These are phyloP conservation scores for Hordeum pubiflorum DNA, from an alignment of 202 grass and related monocot species.

Conservation along the genomic window DNA sequence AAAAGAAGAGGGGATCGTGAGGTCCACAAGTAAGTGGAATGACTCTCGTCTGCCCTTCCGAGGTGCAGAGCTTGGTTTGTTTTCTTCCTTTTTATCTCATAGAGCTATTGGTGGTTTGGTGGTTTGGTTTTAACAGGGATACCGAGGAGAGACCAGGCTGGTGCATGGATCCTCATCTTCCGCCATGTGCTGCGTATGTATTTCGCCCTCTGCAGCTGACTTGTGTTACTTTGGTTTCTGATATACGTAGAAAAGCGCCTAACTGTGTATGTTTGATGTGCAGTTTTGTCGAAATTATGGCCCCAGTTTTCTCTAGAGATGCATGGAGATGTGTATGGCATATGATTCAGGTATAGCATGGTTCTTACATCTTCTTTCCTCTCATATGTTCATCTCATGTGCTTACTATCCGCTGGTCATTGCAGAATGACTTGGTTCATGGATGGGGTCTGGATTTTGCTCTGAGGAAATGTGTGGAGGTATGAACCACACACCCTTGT, in stretches of 20 bases:
- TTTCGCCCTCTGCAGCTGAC: neutral
- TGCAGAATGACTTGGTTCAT: slow-evolving; percentile 85
- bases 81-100: neutral
- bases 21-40: slow-evolving; percentile 70
- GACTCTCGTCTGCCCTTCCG: slow-evolving; percentile 7
- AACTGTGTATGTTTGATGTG: slow-evolving; percentile 1
- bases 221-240: neutral
- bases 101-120: neutral
- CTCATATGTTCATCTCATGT: neutral
- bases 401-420: neutral
- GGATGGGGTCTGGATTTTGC: slow-evolving; percentile 98
- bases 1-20: slow-evolving; percentile 70
- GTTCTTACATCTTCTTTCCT: neutral
- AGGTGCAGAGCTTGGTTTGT: neutral
- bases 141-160: slow-evolving; percentile 75
- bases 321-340: slow-evolving; percentile 97
- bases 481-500: slow-evolving; percentile 16
- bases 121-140: slow-evolving; percentile 40
- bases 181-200: slow-evolving; percentile 84
- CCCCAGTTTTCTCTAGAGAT: slow-evolving; percentile 83
- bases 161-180: slow-evolving; percentile 71
- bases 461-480: slow-evolving; percentile 76
- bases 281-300: slow-evolving; percentile 99
- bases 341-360: slow-evolving; percentile 75
- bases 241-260: neutral